Conservation (phyloP, 306 rosid genomes). For the Sicyos baderoa region DNA sequence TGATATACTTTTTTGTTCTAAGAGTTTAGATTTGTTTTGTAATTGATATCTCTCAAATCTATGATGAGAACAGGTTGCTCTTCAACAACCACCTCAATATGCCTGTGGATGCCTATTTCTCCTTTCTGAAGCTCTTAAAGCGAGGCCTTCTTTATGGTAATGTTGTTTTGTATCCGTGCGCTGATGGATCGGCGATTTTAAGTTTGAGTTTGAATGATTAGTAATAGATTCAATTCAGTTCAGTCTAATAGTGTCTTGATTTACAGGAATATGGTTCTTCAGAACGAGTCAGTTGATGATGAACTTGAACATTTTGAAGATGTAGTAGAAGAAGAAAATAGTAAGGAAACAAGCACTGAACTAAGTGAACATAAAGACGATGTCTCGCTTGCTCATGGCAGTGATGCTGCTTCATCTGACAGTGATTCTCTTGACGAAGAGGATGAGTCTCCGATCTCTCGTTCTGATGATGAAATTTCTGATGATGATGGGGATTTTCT, state of each 20-base stretch:
- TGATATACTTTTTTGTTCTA: neutral
- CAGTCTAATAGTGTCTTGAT: conserved; percentile 4
- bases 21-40: neutral
- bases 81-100: conserved; percentile 92
- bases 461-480: conserved; percentile 54
- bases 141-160: conserved; percentile 86
- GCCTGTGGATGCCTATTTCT: conserved; percentile 94
- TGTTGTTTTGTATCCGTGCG: conserved; percentile 4
- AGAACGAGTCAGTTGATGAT: conserved; percentile 66
- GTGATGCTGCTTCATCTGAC: conserved; percentile 33
- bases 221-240: neutral
- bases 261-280: conserved; percentile 69
- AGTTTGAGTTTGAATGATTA: neutral
- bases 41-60: neutral
- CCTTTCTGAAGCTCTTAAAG: conserved; percentile 88
- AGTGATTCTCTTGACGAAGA: conserved; percentile 54
- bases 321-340: conserved; percentile 64
- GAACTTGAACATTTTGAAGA: conserved; percentile 92
- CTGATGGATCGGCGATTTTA: neutral
- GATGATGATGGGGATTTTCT: conserved; percentile 56
- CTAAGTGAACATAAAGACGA: conserved; percentile 27
- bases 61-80: conserved; percentile 55
- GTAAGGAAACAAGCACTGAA: conserved; percentile 32
- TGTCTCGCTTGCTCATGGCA: conserved; percentile 22
- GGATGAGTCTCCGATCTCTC: conserved; percentile 37